A percentile compares a stretch with the other conserved stretches of the same genome.
These are phyloP conservation scores for Cutaneotrichosporon daszewskae DNA, from an alignment of 1,284 basidiomycete species.

Conservation along the genomic window DNA sequence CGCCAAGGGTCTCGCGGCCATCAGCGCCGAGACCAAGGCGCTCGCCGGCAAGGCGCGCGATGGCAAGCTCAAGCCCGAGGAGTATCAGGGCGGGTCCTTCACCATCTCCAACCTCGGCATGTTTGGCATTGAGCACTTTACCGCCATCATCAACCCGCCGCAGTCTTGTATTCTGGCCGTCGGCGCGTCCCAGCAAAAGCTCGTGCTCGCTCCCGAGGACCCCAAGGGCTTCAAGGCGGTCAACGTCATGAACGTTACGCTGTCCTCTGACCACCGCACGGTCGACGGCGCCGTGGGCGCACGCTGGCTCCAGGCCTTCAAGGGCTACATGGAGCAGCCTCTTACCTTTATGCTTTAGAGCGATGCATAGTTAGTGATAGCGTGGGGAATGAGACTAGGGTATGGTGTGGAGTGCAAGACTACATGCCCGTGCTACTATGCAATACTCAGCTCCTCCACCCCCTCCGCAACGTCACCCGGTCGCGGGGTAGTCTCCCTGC, in stretches of 20 bases:
- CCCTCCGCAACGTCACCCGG: neutral
- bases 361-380: neutral
- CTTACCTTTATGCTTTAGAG: slow-evolving; percentile 78
- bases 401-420: too few species aligned
- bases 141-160: slow-evolving; percentile 98
- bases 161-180: slow-evolving; percentile 97
- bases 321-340: slow-evolving; percentile 95
- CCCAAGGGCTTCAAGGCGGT: slow-evolving; percentile 89
- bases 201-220: slow-evolving; percentile 73
- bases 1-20: slow-evolving; percentile 81
- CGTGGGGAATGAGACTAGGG: neutral
- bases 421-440: neutral
- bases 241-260: slow-evolving; percentile 91
- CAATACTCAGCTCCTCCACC: neutral
- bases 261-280: slow-evolving; percentile 91
- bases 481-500: neutral
- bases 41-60: slow-evolving; percentile 93
- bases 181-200: slow-evolving; percentile 75
- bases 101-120: slow-evolving; percentile 99
- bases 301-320: slow-evolving; percentile 87
- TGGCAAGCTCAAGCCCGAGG: slow-evolving; percentile 88
- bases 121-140: slow-evolving; percentile 93
- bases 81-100: slow-evolving; percentile 99
- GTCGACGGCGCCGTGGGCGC: slow-evolving; percentile 91
- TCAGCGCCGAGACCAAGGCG: slow-evolving; percentile 85